Conservation (phyloP, 345 rosid species). For the Raphanus sativus region DNA sequence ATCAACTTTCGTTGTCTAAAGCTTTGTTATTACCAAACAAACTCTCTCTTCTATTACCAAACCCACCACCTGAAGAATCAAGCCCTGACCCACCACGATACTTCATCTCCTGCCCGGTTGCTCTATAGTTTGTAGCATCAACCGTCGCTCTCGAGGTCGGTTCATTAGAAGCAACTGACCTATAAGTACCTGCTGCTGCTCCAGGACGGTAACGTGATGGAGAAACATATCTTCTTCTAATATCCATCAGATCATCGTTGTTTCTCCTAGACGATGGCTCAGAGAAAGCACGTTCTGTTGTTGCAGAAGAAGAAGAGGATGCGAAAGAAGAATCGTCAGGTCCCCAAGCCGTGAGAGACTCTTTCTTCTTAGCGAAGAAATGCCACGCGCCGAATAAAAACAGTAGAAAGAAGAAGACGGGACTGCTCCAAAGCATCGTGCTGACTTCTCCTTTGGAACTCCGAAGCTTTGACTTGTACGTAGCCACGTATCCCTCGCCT, state of each 20-base stretch:
- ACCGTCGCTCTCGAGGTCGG: constrained; percentile 55
- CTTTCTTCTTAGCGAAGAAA: constrained; percentile 96
- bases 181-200: constrained; percentile 59
- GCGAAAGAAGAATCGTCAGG: constrained; percentile 71
- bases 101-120: constrained; percentile 55
- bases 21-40: constrained; percentile 56
- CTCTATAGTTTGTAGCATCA: constrained; percentile 57
- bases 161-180: constrained; percentile 53
- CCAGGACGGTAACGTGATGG: constrained; percentile 63
- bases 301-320: constrained; percentile 46
- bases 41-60: constrained; percentile 64
- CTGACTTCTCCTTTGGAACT: constrained; percentile 60
- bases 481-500: constrained; percentile 75
- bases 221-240: constrained; percentile 68
- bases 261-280: constrained; percentile 69
- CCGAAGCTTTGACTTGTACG: constrained; percentile 76
- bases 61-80: constrained; percentile 51
- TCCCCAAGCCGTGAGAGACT: constrained; percentile 92
- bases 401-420: constrained; percentile 76
- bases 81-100: constrained; percentile 55
- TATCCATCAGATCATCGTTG: constrained; percentile 55
- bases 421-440: constrained; percentile 81
- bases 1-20: constrained; percentile 54
- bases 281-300: constrained; percentile 55
- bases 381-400: constrained; percentile 90